phyloP scores from a whole-genome alignment of 106 monocot genomes.

The Vanilla planifolia region DNA sequence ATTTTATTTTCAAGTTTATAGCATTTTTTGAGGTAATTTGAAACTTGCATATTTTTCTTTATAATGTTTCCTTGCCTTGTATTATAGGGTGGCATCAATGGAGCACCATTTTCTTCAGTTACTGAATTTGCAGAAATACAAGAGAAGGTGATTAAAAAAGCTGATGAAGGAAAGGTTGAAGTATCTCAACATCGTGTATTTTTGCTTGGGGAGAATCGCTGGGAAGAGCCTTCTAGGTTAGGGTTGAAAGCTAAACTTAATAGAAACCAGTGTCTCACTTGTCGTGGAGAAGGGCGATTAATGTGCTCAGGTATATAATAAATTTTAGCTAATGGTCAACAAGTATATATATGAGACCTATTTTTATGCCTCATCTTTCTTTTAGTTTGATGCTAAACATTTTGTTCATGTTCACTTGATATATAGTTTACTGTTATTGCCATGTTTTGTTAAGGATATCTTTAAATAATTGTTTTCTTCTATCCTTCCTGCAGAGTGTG shows the following conservation, averaged over 20 bases:
- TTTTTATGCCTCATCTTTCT: too few relatives aligned
- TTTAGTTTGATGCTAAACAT: too few relatives aligned
- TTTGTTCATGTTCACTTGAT: too few relatives aligned
- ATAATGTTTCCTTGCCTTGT: too few relatives aligned
- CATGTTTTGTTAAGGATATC: background rate
- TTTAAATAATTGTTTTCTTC: background rate
- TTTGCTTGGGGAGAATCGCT: conserved; percentile 92
- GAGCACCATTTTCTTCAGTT: conserved; percentile 37
- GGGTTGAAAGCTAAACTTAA: conserved; percentile 21
- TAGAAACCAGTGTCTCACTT: conserved; percentile 42
- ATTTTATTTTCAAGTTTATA: too few relatives aligned
- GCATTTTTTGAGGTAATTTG: too few relatives aligned
- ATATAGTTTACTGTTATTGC: background rate
- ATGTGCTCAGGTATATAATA: conserved; percentile 78
- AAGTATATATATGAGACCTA: too few relatives aligned
- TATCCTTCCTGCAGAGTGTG: conserved; percentile 68
- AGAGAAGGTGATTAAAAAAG: conserved; percentile 46
- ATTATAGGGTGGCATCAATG: conserved; percentile 59
- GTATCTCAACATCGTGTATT: conserved; percentile 66
- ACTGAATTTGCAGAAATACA: conserved; percentile 41
- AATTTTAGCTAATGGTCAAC: background rate
- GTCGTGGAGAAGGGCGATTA: conserved; percentile 81
- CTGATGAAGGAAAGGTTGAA: conserved; percentile 21
- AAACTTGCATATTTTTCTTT: too few relatives aligned
- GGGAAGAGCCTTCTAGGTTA: conserved; percentile 89